These are phyloP conservation scores for Cucumis cinereus DNA, from an alignment of 306 rosid species.

Conservation along the genomic window DNA sequence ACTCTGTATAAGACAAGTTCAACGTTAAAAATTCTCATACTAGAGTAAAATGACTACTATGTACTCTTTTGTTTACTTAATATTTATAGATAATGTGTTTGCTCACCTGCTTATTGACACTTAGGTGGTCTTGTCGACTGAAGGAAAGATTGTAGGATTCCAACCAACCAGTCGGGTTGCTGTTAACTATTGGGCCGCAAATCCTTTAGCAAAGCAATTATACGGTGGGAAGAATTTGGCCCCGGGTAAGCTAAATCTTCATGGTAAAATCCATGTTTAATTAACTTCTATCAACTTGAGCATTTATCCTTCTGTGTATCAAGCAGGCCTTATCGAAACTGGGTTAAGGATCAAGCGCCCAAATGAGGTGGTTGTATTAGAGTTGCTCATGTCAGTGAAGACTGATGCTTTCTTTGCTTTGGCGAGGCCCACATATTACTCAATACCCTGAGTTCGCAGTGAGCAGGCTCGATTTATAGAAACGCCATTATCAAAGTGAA, in stretches of 20 bases:
- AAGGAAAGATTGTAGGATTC: constrained; percentile 67
- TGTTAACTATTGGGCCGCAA: constrained; percentile 73
- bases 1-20: background rate
- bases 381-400: constrained; percentile 69
- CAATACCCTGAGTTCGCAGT: background rate
- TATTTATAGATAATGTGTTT: background rate
- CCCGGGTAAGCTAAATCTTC: constrained; percentile 38
- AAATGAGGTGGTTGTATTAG: constrained; percentile 37
- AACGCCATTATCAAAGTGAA: background rate
- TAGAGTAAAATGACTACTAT: background rate
- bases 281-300: background rate
- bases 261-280: background rate
- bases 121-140: constrained; percentile 65
- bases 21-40: background rate
- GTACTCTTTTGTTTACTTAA: background rate
- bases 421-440: constrained; percentile 41
- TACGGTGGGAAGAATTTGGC: constrained; percentile 70
- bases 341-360: constrained; percentile 54
- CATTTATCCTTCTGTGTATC: constrained; percentile 8
- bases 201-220: constrained; percentile 75
- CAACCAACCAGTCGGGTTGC: constrained; percentile 87
- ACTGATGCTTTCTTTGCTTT: constrained; percentile 61
- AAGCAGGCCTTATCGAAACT: constrained; percentile 61
- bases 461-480: background rate
- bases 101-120: constrained; percentile 13